Evolutionary conservation across 1,139 yeast species (phyloP).

Genomic region (Candida frijolesensis): DNA sequence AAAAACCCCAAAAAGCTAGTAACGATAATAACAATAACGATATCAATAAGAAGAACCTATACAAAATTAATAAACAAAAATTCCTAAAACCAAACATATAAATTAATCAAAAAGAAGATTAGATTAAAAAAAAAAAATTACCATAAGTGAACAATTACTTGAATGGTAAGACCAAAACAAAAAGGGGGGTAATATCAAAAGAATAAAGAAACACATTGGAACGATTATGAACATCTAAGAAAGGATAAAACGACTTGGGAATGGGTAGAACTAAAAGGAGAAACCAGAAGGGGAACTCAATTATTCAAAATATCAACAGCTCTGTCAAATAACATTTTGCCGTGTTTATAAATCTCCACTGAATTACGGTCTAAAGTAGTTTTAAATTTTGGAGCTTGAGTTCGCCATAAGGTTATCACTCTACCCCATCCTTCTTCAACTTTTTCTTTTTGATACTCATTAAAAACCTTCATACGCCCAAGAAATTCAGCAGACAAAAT

Average conservation of each 20-base stretch:
- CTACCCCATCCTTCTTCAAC: conserved; percentile 1
- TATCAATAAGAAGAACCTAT: neutral
- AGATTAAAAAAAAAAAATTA: neutral
- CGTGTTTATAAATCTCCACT: conserved; percentile 5
- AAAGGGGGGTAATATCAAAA: neutral
- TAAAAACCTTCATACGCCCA: neutral
- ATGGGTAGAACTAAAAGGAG: neutral
- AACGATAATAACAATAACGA: neutral
- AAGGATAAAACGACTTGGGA: neutral
- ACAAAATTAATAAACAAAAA: neutral
- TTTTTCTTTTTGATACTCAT: neutral
- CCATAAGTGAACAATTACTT: neutral
- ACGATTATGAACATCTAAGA: conserved; percentile 2
- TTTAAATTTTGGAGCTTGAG: conserved; percentile 5
- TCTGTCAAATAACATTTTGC: neutral
- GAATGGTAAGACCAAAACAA: neutral
- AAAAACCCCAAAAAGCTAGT: neutral
- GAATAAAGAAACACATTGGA: neutral
- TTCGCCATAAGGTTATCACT: neutral
- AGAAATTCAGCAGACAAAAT: neutral
- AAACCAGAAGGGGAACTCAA: neutral
- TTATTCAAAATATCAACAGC: neutral
- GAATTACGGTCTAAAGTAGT: conserved; percentile 6
- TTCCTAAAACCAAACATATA: conserved; percentile 1
- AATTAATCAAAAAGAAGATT: neutral